These are phyloP conservation scores for Gryganskiella cystojenkinii DNA, from an alignment of 192 early-diverging fungal genomes.

Conservation along the genomic window DNA sequence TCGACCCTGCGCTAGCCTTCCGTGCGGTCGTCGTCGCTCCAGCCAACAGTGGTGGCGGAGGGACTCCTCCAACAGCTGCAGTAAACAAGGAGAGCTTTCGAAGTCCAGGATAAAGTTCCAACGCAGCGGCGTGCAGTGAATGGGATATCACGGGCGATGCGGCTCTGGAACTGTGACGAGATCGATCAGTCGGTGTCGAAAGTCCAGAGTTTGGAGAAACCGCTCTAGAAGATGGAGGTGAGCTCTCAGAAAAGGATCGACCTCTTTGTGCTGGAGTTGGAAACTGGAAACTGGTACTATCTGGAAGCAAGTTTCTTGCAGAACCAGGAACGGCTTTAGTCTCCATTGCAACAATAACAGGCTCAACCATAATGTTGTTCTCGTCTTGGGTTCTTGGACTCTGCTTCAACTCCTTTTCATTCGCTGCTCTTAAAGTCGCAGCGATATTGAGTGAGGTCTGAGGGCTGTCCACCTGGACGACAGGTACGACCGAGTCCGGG, in stretches of 20 bases:
- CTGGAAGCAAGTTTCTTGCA: background rate
- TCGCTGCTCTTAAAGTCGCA: background rate
- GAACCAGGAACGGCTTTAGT: background rate
- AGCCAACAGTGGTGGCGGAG: slow-evolving; percentile 29
- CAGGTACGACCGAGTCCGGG: too few species aligned
- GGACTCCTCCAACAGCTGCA: slow-evolving; percentile 14
- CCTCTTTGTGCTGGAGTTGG: slow-evolving; percentile 16
- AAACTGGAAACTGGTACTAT: slow-evolving; percentile 15
- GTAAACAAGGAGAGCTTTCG: slow-evolving; percentile 46
- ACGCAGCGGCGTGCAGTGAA: slow-evolving; percentile 21
- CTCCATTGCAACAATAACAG: too few species aligned
- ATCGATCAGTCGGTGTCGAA: background rate
- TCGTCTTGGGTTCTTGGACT: background rate
- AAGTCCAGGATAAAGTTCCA: slow-evolving; percentile 42
- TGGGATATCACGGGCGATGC: slow-evolving; percentile 11
- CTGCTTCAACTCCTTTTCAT: too few species aligned
- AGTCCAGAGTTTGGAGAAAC: background rate
- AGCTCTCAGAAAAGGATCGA: background rate
- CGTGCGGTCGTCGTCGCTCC: background rate
- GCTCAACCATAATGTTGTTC: too few species aligned
- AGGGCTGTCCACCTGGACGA: background rate
- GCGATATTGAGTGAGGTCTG: background rate
- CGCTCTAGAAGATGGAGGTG: background rate
- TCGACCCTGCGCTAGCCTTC: slow-evolving; percentile 32
- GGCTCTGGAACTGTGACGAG: background rate